Conservation (phyloP, 2,329 filamentous ascomycete species). For the Alternaria triticimaculans region DNA sequence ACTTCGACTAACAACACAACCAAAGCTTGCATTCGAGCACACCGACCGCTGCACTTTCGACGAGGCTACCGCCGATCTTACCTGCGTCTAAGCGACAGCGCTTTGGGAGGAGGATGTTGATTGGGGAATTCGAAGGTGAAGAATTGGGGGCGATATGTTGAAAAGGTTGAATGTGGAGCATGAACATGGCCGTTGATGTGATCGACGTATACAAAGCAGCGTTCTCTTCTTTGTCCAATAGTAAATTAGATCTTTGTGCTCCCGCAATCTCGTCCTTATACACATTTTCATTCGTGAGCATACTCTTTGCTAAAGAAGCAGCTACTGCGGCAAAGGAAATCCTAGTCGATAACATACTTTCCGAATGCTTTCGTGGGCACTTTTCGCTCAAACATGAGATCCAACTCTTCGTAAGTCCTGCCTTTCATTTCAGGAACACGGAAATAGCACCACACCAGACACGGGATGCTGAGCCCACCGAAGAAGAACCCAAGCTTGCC, state of each 20-base stretch:
- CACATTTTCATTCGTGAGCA: neutral
- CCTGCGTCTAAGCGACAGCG: conserved; percentile 1
- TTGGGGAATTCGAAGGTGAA: rapidly evolving
- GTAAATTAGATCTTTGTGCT: neutral
- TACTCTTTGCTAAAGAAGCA: neutral
- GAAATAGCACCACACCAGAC: conserved; percentile 48
- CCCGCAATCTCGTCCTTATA: neutral
- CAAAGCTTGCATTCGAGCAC: conserved; percentile 5
- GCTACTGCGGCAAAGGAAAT: neutral
- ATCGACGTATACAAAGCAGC: neutral
- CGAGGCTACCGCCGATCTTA: conserved; percentile 11
- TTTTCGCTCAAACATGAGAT: conserved; percentile 22
- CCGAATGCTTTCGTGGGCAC: neutral
- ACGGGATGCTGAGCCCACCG: conserved; percentile 43
- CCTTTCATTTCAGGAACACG: conserved; percentile 51
- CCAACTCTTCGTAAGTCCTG: conserved; percentile 52
- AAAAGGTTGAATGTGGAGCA: neutral
- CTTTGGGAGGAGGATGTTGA: neutral
- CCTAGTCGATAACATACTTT: neutral
- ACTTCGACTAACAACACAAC: neutral
- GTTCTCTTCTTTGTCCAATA: neutral
- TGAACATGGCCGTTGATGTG: neutral
- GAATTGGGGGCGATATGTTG: neutral
- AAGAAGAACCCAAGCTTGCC: conserved; percentile 55
- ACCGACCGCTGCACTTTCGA: conserved; percentile 9